Percentiles rank a stretch among this genome's conserved stretches.
Evolutionary conservation across 2,329 filamentous ascomycete species (phyloP).

Genomic region (Plectosphaerella sp.): DNA sequence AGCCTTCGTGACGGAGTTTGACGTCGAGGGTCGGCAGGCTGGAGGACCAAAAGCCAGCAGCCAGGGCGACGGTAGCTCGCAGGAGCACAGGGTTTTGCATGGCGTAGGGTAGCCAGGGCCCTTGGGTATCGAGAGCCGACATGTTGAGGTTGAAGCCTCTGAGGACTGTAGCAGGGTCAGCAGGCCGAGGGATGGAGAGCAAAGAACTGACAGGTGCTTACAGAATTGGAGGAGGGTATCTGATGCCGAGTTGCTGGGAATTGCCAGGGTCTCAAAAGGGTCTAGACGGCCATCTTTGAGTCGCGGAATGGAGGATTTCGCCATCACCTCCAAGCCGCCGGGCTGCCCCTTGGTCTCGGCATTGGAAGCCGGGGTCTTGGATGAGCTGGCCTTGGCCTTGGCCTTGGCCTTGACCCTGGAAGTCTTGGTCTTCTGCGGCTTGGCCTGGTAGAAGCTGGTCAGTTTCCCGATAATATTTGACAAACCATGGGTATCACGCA

Average conservation of each 20-base stretch:
- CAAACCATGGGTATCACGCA: background rate
- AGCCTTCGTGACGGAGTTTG: constrained; percentile 9
- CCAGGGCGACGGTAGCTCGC: constrained; percentile 10
- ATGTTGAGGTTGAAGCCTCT: constrained; percentile 11
- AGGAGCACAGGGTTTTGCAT: constrained; percentile 13
- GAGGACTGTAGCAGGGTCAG: constrained; percentile 7
- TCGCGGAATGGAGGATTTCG: background rate
- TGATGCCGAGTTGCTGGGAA: constrained; percentile 5
- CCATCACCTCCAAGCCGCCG: background rate
- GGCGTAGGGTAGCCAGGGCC: constrained; percentile 13
- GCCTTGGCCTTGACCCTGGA: too few species aligned
- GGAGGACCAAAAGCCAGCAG: constrained; percentile 9
- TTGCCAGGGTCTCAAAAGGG: constrained; percentile 12
- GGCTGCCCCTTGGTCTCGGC: background rate
- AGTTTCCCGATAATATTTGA: background rate
- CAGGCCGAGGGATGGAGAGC: background rate
- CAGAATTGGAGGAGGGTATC: constrained; percentile 12
- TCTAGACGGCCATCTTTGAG: constrained; percentile 4
- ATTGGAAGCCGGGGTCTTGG: background rate
- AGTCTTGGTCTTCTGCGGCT: background rate
- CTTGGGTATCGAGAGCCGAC: constrained; percentile 7
- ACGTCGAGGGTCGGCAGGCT: constrained; percentile 7
- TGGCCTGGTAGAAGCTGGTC: background rate
- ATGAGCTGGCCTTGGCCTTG: background rate
- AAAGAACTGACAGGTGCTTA: background rate